These are phyloP conservation scores for Alternaria longipes DNA, from an alignment of 2,329 filamentous ascomycete genomes.

Conservation along the genomic window DNA sequence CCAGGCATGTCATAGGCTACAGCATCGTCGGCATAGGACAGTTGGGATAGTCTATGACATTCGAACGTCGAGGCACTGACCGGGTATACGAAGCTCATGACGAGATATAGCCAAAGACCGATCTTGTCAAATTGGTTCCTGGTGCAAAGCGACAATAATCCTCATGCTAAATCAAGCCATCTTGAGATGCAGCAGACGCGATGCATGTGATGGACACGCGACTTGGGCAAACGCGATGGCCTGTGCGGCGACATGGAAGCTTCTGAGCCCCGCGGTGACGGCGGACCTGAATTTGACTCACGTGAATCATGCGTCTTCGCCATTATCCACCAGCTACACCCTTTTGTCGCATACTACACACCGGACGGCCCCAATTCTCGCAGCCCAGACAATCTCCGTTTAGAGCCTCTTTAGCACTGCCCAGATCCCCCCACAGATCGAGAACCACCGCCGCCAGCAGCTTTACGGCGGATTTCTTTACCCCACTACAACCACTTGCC, in stretches of 20 bases:
- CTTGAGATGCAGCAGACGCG: not conserved
- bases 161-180: no score
- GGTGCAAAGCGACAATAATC: not conserved
- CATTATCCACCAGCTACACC: slow-evolving; percentile 28
- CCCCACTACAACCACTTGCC: slow-evolving; percentile 41
- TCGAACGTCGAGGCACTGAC: not conserved
- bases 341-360: slow-evolving; percentile 35
- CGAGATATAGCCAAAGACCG: not conserved
- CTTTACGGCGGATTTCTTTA: slow-evolving; percentile 41
- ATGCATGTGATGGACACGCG: slow-evolving; percentile 10
- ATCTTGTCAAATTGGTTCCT: not conserved
- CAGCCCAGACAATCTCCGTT: slow-evolving; percentile 18
- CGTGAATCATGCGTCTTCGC: slow-evolving; percentile 38
- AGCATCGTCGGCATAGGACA: not conserved
- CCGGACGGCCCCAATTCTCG: slow-evolving; percentile 31
- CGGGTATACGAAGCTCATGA: not conserved
- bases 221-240: slow-evolving; percentile 23
- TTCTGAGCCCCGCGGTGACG: slow-evolving; percentile 36
- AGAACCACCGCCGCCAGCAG: slow-evolving; percentile 25
- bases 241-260: slow-evolving; percentile 27
- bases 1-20: slow-evolving; percentile 1
- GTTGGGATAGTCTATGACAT: not conserved
- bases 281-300: slow-evolving; percentile 45
- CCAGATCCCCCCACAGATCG: slow-evolving; percentile 14
- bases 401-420: slow-evolving; percentile 7